Conservation (phyloP, 2,329 filamentous ascomycete genomes). For the Monilinia laxa region DNA sequence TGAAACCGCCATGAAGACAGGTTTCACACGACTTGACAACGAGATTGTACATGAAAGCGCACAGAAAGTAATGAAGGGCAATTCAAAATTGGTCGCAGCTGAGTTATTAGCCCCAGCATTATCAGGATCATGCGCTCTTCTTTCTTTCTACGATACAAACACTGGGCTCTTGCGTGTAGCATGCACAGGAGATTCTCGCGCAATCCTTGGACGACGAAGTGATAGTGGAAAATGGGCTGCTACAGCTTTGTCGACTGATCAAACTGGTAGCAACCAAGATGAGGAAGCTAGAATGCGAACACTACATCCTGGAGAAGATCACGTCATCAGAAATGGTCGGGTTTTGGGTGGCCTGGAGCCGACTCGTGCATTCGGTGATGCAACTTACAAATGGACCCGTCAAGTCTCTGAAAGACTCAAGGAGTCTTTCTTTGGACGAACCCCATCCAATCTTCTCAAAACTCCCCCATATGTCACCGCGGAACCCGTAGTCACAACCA, state of each 20-base stretch:
- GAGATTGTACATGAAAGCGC: conserved; percentile 95
- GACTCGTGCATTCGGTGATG: conserved; percentile 91
- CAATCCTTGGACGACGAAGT: conserved; percentile 80
- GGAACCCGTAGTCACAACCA: conserved; percentile 91
- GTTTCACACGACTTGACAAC: conserved; percentile 83
- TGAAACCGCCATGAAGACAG: conserved; percentile 87
- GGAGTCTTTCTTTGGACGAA: conserved; percentile 82
- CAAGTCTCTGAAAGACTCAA: conserved; percentile 83
- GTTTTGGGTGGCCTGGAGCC: conserved; percentile 91
- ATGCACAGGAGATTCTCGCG: conserved; percentile 93
- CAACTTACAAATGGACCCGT: conserved; percentile 91
- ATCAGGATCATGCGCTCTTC: conserved; percentile 92
- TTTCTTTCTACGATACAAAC: conserved; percentile 92
- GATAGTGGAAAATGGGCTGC: conserved; percentile 87
- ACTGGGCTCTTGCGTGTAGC: conserved; percentile 89
- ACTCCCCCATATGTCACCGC: conserved; percentile 97
- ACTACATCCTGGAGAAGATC: conserved; percentile 84
- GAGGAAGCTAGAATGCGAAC: conserved; percentile 80
- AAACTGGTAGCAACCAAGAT: conserved; percentile 85
- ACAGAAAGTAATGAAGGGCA: conserved; percentile 82
- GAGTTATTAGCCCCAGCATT: conserved; percentile 89
- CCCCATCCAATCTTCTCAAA: conserved; percentile 72
- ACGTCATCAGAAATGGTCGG: conserved; percentile 84
- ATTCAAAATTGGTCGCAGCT: conserved; percentile 86
- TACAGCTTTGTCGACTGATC: conserved; percentile 84